These are phyloP conservation scores for Strigomonas culicis DNA, from an alignment of 208 protist genomes.

Conservation along the genomic window DNA sequence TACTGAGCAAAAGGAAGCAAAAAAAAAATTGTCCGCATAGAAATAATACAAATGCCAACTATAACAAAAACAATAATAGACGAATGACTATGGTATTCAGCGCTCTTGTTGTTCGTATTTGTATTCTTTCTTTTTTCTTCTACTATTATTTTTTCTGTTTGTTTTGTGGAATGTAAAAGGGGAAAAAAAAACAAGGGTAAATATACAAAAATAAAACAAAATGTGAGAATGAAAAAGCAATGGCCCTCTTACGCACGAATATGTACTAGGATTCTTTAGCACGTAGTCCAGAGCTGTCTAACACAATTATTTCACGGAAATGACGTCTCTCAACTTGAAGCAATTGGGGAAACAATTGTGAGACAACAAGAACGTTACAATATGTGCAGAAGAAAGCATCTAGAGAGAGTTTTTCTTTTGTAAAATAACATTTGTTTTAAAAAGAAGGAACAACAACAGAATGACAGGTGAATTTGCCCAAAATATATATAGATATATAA, in stretches of 20 bases:
- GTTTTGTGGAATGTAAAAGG: background rate
- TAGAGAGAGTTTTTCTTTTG: too few species aligned
- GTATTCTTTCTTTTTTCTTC: background rate
- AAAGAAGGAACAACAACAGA: background rate
- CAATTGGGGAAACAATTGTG: background rate
- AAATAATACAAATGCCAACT: conserved; percentile 3
- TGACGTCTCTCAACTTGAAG: background rate
- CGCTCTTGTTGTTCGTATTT: background rate
- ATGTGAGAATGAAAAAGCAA: conserved; percentile 12
- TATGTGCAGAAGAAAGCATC: conserved; percentile 1
- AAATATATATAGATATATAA: conserved; percentile 5
- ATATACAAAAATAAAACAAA: conserved; percentile 3
- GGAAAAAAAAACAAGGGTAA: conserved; percentile 10
- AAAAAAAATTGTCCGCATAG: background rate
- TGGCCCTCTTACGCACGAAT: too few species aligned
- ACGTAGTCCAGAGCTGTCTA: too few species aligned
- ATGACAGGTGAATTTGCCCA: background rate
- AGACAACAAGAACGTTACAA: background rate
- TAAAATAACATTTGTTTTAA: too few species aligned
- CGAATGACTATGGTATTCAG: too few species aligned
- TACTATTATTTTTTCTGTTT: background rate
- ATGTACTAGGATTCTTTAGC: too few species aligned
- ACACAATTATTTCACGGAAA: background rate
- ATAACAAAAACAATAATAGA: conserved; percentile 8
- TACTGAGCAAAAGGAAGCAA: conserved; percentile 1